Base-by-base conservation (phyloP, 1,284 basidiomycete species). In the Cutaneotrichosporon sp. region DNA sequence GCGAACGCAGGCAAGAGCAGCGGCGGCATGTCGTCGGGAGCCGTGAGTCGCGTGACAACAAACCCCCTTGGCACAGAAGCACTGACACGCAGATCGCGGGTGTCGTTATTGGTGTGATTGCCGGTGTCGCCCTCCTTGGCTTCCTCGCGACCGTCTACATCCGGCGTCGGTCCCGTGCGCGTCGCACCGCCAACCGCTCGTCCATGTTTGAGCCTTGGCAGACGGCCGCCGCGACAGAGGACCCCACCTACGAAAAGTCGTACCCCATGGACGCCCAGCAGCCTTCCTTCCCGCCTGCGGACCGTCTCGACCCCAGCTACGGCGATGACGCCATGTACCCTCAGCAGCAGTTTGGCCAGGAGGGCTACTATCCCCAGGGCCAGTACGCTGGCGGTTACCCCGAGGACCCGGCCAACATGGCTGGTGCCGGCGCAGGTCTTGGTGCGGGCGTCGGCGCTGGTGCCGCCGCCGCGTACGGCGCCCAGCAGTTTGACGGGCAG, bases 121-220 rank as follows among this genome's bases (percentile, higher is more conserved):
- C 68, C 20, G 67, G 55, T 40, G 20, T 72, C 2, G 66, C 61
- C n/a, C 57, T 64, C 9, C 15, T 70, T 17, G 70, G 54, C 1
- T 35, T 71, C 33, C 47, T 73, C 30, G 63, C 61, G 12, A 70
- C 68, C 7, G 58, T 63, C 33, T 59, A 50, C 4, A 49, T 68
- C 41, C 52, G 69, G 37, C 67, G 69, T 51, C 60, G 62, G 45
- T 55, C 60, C 15, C 52, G 70, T 21, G 57, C 58, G 2, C 63
- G 61, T 49, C 55, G 70, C 38, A 69, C 66, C 4, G 57, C 58
- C 34, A 60, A 66, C 49, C 51, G 70, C 23, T 63, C 60, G 34
- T 67, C 66, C 18, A 66, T 73, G 64, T 72, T 72, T 46, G 71
- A 72, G 45, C 62, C 65, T 2, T 71, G 70, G 69, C 64, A 49